These are phyloP conservation scores for Linnemannia zychae DNA, from an alignment of 192 early-diverging fungal species.

Conservation along the genomic window DNA sequence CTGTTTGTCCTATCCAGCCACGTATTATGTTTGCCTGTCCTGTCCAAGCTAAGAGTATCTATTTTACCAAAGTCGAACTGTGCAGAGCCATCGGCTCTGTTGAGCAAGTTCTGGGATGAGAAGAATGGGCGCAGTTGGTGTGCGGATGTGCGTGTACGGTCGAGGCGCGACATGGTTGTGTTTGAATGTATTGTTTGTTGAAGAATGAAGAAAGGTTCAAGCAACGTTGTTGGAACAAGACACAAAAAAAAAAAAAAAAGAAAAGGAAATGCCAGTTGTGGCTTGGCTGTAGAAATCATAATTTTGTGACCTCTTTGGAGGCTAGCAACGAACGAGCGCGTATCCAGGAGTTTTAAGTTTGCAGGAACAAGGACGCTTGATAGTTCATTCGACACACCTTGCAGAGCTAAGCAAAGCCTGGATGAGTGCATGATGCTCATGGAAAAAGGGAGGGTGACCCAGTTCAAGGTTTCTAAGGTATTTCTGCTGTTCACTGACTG, in stretches of 20 bases:
- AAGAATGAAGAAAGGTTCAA: not conserved
- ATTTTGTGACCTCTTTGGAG: slow-evolving; percentile 1
- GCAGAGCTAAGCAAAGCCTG: too few species aligned
- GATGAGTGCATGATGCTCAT: too few species aligned
- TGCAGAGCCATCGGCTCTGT: slow-evolving; percentile 88
- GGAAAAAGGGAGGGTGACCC: too few species aligned
- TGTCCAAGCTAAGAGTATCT: too few species aligned
- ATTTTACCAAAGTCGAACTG: slow-evolving; percentile 79
- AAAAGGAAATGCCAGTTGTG: not conserved
- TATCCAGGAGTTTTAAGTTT: not conserved
- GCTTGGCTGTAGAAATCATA: slow-evolving; percentile 1
- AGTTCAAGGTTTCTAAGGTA: too few species aligned
- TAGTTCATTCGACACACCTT: not conserved
- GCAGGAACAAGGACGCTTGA: not conserved
- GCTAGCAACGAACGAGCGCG: too few species aligned
- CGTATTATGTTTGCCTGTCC: too few species aligned
- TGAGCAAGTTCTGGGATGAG: slow-evolving; percentile 75
- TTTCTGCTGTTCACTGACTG: too few species aligned
- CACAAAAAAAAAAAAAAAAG: slow-evolving; percentile 11
- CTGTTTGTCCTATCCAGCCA: too few species aligned
- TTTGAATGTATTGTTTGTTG: slow-evolving; percentile 1
- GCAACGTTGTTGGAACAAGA: too few species aligned
- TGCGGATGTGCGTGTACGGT: slow-evolving; percentile 51
- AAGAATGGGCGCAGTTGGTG: slow-evolving; percentile 81
- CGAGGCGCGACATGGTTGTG: slow-evolving; percentile 36